Evolutionary conservation across 2,329 filamentous ascomycete species (phyloP), one percentile per base, ranked within the genome.

Genomic region (Pezicula carpinea): DNA sequence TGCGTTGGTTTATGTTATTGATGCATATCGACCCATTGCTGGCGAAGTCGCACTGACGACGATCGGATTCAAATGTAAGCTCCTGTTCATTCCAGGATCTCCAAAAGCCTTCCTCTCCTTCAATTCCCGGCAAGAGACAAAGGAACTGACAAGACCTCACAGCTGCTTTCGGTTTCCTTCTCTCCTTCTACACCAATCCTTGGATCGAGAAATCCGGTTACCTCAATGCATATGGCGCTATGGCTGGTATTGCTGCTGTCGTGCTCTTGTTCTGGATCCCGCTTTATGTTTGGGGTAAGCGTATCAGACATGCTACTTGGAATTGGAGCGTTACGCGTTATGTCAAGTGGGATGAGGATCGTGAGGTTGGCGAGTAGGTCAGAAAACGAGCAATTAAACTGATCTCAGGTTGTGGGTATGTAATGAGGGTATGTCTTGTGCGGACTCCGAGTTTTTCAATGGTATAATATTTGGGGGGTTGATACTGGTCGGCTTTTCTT

Each of bases 181-280:
- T 82, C 1, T 77, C 73, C 0, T 82, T 82, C 57, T 81, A 81
- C 57, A 80, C 76, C 1, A 82, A 82, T 55, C 70, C 75, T 0
- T 82, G 78, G 78, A 70, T 82, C 32, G 62, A 66, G 6, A 23
- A 67, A 47, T 61, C 62, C 1, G 79, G 78, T 1, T 81, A 81
- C 54, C 51, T 65, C 11, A 64, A 69, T 31, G 71, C 77, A 2
- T 82, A 72, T 51, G 76, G 77, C 3, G 66, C 70, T n/a, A 80
- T 82, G 77, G 77, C 76, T 6, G 76, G 69, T 10, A 79, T 81
- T 39, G 64, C 71, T 8, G 71, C 66, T 11, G 65, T 54, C 13
- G 62, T 79, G 3, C 57, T 80, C 13, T 31, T 77, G 6, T 51
- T 72, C 22, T 75, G 69, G 66, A 57, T 78, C 21, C 74, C 74